Evolutionary conservation across 2,329 filamentous ascomycete genomes (phyloP), one percentile per base, ranked within the genome.

Genomic region (Sporothrix phasma): DNA sequence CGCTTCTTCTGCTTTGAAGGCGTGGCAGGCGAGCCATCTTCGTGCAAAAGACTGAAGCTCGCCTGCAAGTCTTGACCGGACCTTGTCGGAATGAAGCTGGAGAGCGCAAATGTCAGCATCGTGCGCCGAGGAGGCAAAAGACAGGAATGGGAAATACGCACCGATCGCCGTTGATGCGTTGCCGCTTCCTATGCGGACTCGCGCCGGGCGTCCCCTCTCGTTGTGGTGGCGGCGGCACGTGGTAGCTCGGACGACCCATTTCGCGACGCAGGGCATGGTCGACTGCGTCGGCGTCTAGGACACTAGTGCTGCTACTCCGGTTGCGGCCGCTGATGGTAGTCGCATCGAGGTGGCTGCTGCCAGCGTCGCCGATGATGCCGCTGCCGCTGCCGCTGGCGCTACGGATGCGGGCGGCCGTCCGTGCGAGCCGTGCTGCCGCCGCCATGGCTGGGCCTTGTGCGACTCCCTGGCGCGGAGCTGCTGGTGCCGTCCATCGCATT

Each of bases 61-160:
- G 93, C 92, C 73, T 93, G 89, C 26, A 97, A 80, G 75, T 99
- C 94, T 75, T 96, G 92, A 5, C 93, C 94, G 68, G 92, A 88
- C 47, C 94, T 85, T 70, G 94, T 95, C 31, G 94, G 94, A 69
- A 99, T 97, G 74, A 99, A 99, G 71, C 94, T 96, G 73, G 39
- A 60, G 53, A 3, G 34, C 11, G n/a, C n/a, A 26, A 51, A 29
- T 5, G 34, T 58, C 41, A 58, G 39, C 7, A n/a, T 34, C 15
- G 56, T 29, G 2, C 26, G 17, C 24, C 56, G 2, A 17, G 2
- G n/a, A 62, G 41, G 2, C 8, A 26, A 45, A 15, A 26, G 8
- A 49, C 2, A 24, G 2, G 34, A n/a, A 2, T 49, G 19, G 6
- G 24, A 10, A 26, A 43, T 5, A 73, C 79, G 71, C 68, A 89